These are phyloP conservation scores for Lasiosphaeria miniovina DNA, from an alignment of 495 filamentous ascomycete species.

Conservation along the genomic window DNA sequence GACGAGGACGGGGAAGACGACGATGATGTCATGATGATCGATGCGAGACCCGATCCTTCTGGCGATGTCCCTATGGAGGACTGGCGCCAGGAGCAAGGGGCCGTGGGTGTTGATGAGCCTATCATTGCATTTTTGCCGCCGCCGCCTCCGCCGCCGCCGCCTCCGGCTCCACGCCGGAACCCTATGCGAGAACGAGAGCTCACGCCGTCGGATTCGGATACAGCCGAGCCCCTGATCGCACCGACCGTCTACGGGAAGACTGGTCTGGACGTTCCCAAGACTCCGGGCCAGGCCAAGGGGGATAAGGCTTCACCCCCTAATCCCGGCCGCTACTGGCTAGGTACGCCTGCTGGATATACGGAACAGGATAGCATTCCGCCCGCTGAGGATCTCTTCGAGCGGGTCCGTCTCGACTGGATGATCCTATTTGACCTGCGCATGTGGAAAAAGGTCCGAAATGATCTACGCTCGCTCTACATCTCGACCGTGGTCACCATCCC, in stretches of 20 bases:
- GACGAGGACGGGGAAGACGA: constrained; percentile 49
- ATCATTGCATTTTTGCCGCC: constrained; percentile 67
- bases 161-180: constrained; percentile 35
- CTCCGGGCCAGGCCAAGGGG: constrained; percentile 40
- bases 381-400: constrained; percentile 81
- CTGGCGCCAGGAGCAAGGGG: constrained; percentile 38
- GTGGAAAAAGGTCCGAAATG: constrained; percentile 92
- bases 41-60: constrained; percentile 45
- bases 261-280: constrained; percentile 56
- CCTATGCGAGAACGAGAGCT: constrained; percentile 48
- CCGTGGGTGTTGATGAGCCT: constrained; percentile 62
- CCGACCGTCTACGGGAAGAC: constrained; percentile 52
- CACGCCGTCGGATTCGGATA: constrained; percentile 59
- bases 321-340: constrained; percentile 81
- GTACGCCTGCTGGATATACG: constrained; percentile 65
- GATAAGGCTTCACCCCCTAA: constrained; percentile 33
- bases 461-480: constrained; percentile 91
- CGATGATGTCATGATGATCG: constrained; percentile 50
- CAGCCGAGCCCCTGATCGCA: constrained; percentile 55
- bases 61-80: constrained; percentile 61
- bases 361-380: constrained; percentile 57
- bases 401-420: constrained; percentile 90
- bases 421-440: constrained; percentile 93
- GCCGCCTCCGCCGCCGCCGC: constrained; percentile 59
- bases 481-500: constrained; percentile 93